phyloP scores from a whole-genome alignment of 1,284 basidiomycete genomes.

The Trichosporon coremiiforme region DNA sequence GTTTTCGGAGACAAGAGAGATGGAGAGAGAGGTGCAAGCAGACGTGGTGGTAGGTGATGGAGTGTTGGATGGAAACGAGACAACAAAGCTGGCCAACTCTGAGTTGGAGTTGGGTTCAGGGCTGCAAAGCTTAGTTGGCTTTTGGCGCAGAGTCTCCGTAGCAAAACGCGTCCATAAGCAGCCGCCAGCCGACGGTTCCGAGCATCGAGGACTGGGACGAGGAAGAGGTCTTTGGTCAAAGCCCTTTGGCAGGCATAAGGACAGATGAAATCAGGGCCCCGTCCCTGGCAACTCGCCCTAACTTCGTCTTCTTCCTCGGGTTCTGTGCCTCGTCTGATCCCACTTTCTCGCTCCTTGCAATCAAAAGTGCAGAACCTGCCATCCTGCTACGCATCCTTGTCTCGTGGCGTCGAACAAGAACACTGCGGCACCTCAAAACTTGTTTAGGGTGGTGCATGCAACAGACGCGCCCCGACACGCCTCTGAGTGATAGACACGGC shows the following conservation, averaged over 20 bases:
- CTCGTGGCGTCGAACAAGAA: background rate
- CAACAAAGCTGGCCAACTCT: background rate
- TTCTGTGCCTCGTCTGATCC: background rate
- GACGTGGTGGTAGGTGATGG: background rate
- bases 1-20: slow-evolving; percentile 5
- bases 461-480: background rate
- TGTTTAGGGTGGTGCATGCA: background rate
- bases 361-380: too few species aligned
- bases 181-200: background rate
- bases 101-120: background rate
- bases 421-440: too few species aligned
- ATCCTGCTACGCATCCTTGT: background rate
- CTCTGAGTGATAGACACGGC: background rate
- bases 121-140: background rate
- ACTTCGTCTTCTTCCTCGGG: background rate
- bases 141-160: background rate
- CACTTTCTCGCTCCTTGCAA: background rate
- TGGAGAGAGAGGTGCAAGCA: background rate
- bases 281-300: slow-evolving; percentile 7
- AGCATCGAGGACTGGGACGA: background rate
- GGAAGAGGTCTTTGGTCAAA: background rate
- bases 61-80: background rate
- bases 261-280: background rate
- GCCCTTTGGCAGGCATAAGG: background rate
- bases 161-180: too few species aligned